A percentile compares a stretch with the other conserved stretches of the same genome.
Evolutionary conservation across 1,284 basidiomycete genomes (phyloP).

Genomic region (Malassezia slooffiae): DNA sequence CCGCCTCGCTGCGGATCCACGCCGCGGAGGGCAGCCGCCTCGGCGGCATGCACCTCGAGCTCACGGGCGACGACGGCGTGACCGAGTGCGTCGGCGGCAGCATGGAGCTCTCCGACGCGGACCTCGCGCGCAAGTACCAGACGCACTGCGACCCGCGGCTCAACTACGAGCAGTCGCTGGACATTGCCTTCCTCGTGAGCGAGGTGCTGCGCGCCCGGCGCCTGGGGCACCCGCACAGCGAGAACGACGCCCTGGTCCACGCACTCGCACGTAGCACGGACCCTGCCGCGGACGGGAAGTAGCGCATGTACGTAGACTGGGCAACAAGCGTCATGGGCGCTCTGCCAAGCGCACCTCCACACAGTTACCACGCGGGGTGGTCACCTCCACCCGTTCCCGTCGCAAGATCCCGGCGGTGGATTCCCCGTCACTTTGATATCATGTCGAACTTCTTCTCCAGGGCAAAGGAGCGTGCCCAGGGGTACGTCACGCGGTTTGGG

Average conservation of each 20-base stretch:
- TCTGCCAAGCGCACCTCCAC: too few species aligned
- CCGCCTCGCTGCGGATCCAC: conserved; percentile 62
- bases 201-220: conserved; percentile 33
- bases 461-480: too few species aligned
- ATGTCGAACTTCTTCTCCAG: too few species aligned
- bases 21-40: conserved; percentile 53
- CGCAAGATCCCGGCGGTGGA: too few species aligned
- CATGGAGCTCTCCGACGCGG: conserved; percentile 53
- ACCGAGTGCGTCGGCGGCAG: conserved; percentile 55
- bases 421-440: too few species aligned
- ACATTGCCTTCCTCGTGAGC: conserved; percentile 40
- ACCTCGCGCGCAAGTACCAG: conserved; percentile 51
- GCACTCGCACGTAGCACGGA: not conserved
- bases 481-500: too few species aligned
- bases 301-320: too few species aligned
- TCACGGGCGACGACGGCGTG: conserved; percentile 90
- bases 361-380: too few species aligned
- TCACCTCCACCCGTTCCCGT: too few species aligned
- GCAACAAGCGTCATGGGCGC: too few species aligned
- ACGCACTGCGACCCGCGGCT: conserved; percentile 47
- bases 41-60: conserved; percentile 90
- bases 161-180: conserved; percentile 53
- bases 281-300: too few species aligned
- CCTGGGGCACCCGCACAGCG: conserved; percentile 6
- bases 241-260: not conserved